Conservation (phyloP, 192 early-diverging fungal genomes). For the Kappamyces sp. region DNA sequence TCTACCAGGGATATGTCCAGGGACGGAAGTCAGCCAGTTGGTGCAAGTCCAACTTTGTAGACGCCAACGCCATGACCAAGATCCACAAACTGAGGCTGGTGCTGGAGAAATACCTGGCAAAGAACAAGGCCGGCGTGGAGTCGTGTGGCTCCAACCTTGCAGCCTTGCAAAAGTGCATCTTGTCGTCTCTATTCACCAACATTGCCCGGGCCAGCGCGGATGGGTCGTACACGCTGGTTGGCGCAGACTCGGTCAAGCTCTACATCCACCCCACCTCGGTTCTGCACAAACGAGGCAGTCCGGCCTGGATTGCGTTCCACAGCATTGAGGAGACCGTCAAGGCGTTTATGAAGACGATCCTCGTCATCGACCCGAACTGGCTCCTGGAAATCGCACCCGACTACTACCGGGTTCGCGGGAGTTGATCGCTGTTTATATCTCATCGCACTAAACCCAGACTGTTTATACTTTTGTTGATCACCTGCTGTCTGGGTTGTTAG, state of each 20-base stretch:
- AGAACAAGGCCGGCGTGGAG: too few relatives aligned
- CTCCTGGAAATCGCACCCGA: slow-evolving; percentile 44
- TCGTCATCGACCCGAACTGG: slow-evolving; percentile 46
- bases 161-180: too few relatives aligned
- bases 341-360: slow-evolving; percentile 37
- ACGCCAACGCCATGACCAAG: slow-evolving; percentile 51
- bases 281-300: slow-evolving; percentile 31
- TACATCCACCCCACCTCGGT: slow-evolving; percentile 15
- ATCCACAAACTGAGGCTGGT: too few relatives aligned
- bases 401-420: slow-evolving; percentile 20
- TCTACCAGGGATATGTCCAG: slow-evolving; percentile 13
- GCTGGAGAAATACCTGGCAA: too few relatives aligned
- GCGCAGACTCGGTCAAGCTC: slow-evolving; percentile 21
- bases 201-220: too few relatives aligned
- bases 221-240: too few relatives aligned
- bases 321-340: slow-evolving; percentile 47
- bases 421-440: too few relatives aligned
- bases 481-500: too few relatives aligned
- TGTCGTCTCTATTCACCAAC: too few relatives aligned
- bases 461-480: too few relatives aligned
- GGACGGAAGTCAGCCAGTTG: slow-evolving; percentile 29
- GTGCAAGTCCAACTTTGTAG: slow-evolving; percentile 49
- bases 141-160: too few relatives aligned
- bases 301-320: slow-evolving; percentile 43
- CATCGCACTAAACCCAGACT: too few relatives aligned